phyloP scores from a whole-genome alignment of 805 yeast genomes.

The Myxozyma nipponensis region DNA sequence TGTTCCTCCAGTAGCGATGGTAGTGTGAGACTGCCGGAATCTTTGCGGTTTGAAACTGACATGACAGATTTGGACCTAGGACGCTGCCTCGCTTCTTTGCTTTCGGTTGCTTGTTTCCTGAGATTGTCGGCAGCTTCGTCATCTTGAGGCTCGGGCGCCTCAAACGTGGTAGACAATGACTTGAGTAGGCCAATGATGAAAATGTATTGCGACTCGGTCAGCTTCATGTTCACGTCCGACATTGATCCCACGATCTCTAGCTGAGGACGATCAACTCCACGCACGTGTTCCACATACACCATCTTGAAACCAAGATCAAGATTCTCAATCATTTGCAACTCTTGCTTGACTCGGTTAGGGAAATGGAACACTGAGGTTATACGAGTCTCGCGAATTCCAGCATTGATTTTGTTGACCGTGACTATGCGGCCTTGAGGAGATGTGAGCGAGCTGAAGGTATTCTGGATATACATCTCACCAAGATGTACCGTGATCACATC shows the following conservation, averaged over 20 bases:
- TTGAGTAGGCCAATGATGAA: slow-evolving; percentile 27
- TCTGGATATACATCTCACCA: slow-evolving; percentile 76
- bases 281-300: slow-evolving; percentile 32
- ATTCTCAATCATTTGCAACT: slow-evolving; percentile 56
- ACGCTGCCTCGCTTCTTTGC: not conserved
- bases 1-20: slow-evolving; percentile 1
- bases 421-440: slow-evolving; percentile 25
- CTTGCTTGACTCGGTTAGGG: slow-evolving; percentile 46
- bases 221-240: slow-evolving; percentile 28
- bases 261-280: slow-evolving; percentile 28
- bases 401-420: slow-evolving; percentile 52
- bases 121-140: slow-evolving; percentile 16
- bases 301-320: slow-evolving; percentile 52
- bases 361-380: slow-evolving; percentile 60
- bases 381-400: slow-evolving; percentile 70
- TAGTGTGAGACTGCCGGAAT: not conserved
- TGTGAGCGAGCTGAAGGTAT: slow-evolving; percentile 46
- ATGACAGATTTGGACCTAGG: slow-evolving; percentile 10
- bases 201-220: slow-evolving; percentile 30
- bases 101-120: slow-evolving; percentile 3
- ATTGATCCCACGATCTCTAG: slow-evolving; percentile 29
- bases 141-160: slow-evolving; percentile 14
- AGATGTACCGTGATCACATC: slow-evolving; percentile 68
- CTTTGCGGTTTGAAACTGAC: not conserved
- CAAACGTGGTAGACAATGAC: slow-evolving; percentile 27